A percentile compares a stretch with the other conserved stretches of the same genome.
These are phyloP conservation scores for Ceratocystis colombiana DNA, from an alignment of 2,329 filamentous ascomycete genomes.

Conservation along the genomic window DNA sequence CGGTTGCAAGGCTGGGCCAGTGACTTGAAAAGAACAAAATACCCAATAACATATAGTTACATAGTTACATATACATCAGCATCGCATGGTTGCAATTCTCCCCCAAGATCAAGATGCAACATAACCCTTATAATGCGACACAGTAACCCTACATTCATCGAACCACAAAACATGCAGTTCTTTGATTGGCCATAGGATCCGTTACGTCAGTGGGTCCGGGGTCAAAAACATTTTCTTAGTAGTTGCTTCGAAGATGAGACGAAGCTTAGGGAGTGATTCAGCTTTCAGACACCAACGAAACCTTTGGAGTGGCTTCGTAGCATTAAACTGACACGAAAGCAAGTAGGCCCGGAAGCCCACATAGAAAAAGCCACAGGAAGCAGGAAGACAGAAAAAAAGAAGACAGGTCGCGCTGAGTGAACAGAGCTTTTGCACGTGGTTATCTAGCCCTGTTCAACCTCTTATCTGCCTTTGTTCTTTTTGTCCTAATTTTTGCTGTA, in stretches of 20 bases:
- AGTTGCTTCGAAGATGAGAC: conserved; percentile 2
- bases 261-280: not conserved
- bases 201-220: conserved; percentile 11
- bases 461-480: not conserved
- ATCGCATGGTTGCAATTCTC: not conserved
- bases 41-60: not conserved
- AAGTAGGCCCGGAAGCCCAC: no score
- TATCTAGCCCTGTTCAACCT: not conserved
- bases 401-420: not conserved
- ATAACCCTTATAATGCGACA: not conserved
- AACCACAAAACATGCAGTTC: not conserved
- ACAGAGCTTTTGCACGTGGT: not conserved
- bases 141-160: not conserved
- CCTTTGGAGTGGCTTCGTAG: not conserved
- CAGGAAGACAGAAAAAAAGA: not conserved
- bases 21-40: not conserved
- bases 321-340: no score
- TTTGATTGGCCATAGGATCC: not conserved
- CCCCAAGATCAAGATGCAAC: not conserved
- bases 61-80: not conserved
- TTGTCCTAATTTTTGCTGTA: not conserved
- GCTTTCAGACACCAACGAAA: conserved; percentile 7
- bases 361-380: no score
- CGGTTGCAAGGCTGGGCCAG: not conserved
- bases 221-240: not conserved